Conservation (phyloP, 148 eudicot species). For the Camellia lanceoleosa region DNA sequence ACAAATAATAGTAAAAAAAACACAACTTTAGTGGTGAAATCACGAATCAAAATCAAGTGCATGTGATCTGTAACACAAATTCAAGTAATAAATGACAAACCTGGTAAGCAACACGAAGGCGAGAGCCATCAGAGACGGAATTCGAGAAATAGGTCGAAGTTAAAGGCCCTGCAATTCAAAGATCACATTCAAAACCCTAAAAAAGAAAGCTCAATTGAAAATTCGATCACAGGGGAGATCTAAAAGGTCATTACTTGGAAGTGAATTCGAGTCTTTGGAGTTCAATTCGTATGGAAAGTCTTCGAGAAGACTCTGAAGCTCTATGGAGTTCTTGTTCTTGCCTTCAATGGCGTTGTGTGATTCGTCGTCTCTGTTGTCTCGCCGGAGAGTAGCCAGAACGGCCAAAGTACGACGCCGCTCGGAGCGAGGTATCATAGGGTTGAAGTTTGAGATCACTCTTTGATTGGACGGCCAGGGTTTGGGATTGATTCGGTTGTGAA, state of each 20-base stretch:
- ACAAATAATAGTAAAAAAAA: background rate
- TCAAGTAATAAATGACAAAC: conserved; percentile 19
- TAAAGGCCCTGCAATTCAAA: conserved; percentile 30
- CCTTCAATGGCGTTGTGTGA: conserved; percentile 7
- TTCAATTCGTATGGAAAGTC: conserved; percentile 5
- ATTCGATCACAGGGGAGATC: background rate
- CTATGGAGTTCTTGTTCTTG: conserved; percentile 5
- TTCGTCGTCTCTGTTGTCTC: background rate
- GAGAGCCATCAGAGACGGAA: conserved; percentile 27
- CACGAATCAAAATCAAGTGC: too few relatives aligned
- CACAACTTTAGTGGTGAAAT: background rate
- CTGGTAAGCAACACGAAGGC: conserved; percentile 68
- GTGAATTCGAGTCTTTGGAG: conserved; percentile 11
- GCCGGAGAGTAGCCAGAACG: conserved; percentile 8
- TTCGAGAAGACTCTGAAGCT: conserved; percentile 11
- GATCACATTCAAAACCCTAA: background rate
- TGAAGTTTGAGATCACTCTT: background rate
- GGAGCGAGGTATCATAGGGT: background rate
- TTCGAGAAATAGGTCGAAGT: conserved; percentile 20
- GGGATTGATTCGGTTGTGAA: background rate
- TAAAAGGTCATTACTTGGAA: conserved; percentile 17
- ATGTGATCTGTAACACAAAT: too few relatives aligned
- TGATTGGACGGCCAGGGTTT: background rate
- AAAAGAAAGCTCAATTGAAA: too few relatives aligned
- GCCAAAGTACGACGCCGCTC: background rate